Conservation (phyloP, 257 asterid genomes). For the Paraleonurus japonicus region DNA sequence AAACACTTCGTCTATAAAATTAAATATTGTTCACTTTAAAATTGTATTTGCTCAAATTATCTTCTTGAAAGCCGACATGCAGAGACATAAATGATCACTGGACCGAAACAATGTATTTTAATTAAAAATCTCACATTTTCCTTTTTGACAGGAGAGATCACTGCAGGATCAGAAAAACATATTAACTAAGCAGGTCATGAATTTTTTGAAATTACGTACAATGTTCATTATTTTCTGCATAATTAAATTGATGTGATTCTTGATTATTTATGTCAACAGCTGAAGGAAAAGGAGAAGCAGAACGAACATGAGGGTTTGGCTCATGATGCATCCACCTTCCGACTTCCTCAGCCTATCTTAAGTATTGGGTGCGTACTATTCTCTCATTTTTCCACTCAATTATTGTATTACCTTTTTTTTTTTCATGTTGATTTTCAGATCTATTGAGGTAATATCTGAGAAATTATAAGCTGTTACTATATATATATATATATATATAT, state of each 20-base stretch:
- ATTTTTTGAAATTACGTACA: neutral
- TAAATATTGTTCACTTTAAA: too few relatives aligned
- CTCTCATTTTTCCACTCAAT: neutral
- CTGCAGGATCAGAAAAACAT: constrained; percentile 53
- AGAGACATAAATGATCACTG: too few relatives aligned
- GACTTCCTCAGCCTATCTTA: neutral
- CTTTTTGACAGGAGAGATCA: constrained; percentile 44
- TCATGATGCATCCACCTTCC: neutral
- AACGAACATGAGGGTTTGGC: neutral
- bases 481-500: too few relatives aligned
- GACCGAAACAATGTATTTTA: neutral
- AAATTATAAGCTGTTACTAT: neutral
- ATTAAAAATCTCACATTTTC: neutral
- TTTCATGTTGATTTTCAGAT: too few relatives aligned
- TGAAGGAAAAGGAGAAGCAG: constrained; percentile 26
- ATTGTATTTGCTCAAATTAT: too few relatives aligned
- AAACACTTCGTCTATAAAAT: too few relatives aligned
- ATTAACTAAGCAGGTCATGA: constrained; percentile 53
- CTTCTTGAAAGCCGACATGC: too few relatives aligned
- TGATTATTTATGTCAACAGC: neutral
- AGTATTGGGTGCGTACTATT: constrained; percentile 15
- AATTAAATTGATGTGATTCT: neutral
- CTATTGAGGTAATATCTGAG: neutral
- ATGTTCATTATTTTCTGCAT: neutral
- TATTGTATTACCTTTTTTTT: too few relatives aligned